These are phyloP conservation scores for Stipa capillata DNA, from an alignment of 176 grass and related monocot genomes.

Conservation along the genomic window DNA sequence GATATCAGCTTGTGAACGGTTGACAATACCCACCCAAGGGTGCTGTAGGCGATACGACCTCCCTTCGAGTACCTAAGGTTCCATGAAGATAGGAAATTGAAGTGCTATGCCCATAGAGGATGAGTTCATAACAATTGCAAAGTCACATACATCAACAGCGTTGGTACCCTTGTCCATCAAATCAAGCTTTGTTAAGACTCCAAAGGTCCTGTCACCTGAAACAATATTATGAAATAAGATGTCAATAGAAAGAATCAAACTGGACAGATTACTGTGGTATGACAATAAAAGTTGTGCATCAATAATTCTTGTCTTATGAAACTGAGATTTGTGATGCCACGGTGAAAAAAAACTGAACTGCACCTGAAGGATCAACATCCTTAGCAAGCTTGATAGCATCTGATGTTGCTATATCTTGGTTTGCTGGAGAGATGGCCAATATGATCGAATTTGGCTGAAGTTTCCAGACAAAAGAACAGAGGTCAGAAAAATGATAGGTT, in stretches of 20 bases:
- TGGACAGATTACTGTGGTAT: neutral
- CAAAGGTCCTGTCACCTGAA: slow-evolving; percentile 95
- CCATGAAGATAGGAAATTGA: slow-evolving; percentile 11
- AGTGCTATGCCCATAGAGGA: neutral
- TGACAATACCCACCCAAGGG: slow-evolving; percentile 97
- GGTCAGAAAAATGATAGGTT: neutral
- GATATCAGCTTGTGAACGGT: slow-evolving; percentile 99
- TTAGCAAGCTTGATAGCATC: slow-evolving; percentile 95
- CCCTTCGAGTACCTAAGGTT: slow-evolving; percentile 85
- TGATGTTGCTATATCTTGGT: slow-evolving; percentile 99
- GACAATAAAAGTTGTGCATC: neutral
- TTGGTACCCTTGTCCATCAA: slow-evolving; percentile 99
- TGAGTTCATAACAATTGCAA: slow-evolving; percentile 1
- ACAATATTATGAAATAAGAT: slow-evolving; percentile 20
- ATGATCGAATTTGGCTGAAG: slow-evolving; percentile 87
- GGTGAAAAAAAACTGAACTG: neutral
- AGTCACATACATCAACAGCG: slow-evolving; percentile 73
- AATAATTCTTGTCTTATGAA: neutral
- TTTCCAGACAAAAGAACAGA: slow-evolving; percentile 27
- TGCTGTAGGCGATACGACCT: slow-evolving; percentile 95
- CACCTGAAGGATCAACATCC: slow-evolving; percentile 96
- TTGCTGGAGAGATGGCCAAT: slow-evolving; percentile 97
- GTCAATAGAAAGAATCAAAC: slow-evolving; percentile 17
- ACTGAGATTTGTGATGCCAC: neutral
- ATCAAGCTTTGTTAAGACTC: slow-evolving; percentile 98